A percentile compares a stretch with the other conserved stretches of the same genome.
Conservation (phyloP, 768 basidiomycete species). For the Lyophyllum semitale region DNA sequence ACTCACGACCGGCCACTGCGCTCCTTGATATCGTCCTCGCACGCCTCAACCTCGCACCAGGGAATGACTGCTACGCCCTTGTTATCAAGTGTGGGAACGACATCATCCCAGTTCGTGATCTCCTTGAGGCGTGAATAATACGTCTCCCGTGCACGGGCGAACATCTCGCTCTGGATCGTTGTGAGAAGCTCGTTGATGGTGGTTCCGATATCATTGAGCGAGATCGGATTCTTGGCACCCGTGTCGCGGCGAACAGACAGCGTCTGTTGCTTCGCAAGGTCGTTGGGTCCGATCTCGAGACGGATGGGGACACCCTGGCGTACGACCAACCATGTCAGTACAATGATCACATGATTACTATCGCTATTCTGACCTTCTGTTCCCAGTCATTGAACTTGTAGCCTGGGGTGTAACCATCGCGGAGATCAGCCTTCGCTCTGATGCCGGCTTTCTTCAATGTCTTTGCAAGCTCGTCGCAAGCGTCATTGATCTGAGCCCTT, state of each 20-base stretch:
- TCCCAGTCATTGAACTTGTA: constrained; percentile 99
- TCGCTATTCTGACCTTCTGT: constrained; percentile 67
- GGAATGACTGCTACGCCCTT: constrained; percentile 89
- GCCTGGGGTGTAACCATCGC: constrained; percentile 97
- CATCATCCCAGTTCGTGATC: constrained; percentile 86
- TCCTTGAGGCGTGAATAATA: constrained; percentile 73
- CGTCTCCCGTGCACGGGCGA: constrained; percentile 67
- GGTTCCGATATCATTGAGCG: constrained; percentile 39
- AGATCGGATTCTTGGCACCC: constrained; percentile 46
- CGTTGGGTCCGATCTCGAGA: constrained; percentile 94
- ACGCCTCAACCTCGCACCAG: constrained; percentile 92
- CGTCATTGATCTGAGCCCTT: constrained; percentile 69
- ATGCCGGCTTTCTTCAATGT: constrained; percentile 73
- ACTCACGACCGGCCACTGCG: constrained; percentile 80
- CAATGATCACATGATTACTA: not conserved
- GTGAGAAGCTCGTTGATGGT: constrained; percentile 71
- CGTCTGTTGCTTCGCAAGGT: constrained; percentile 81
- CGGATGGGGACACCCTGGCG: constrained; percentile 91
- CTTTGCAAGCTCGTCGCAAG: constrained; percentile 77
- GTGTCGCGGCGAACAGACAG: constrained; percentile 79
- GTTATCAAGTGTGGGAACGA: constrained; percentile 87
- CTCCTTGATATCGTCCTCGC: constrained; percentile 99
- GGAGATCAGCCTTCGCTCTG: constrained; percentile 85
- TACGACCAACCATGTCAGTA: constrained; percentile 6
- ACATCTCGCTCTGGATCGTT: constrained; percentile 90